Base-by-base conservation (phyloP, 495 filamentous ascomycete genomes). In the Saxophila tyrrhenica region DNA sequence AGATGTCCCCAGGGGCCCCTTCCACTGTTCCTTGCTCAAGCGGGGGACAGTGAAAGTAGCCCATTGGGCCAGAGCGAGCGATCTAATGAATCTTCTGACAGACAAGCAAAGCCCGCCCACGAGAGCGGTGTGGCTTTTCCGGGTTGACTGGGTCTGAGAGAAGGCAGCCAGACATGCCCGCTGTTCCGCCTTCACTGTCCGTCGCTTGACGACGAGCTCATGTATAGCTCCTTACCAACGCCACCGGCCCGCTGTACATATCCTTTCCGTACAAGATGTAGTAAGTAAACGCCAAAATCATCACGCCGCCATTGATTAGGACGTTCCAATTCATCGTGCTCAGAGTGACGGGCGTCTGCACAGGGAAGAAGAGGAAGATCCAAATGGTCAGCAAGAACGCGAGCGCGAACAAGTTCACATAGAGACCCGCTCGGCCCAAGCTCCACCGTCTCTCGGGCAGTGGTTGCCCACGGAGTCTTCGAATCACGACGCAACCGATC, bases 171-270 rank as follows among this genome's bases (percentile, higher is more conserved):
- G n/a, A n/a, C n/a, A n/a, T n/a, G n/a, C n/a, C n/a, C n/a, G n/a
- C n/a, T n/a, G n/a, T n/a, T n/a, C n/a, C n/a, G n/a, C n/a, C n/a
- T n/a, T n/a, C n/a, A n/a, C n/a, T n/a, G n/a, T n/a, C n/a, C n/a
- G n/a, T n/a, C n/a, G n/a, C n/a, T n/a, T n/a, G n/a, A n/a, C n/a
- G n/a, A n/a, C n/a, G n/a, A n/a, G n/a, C n/a, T n/a, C n/a, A n/a
- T n/a, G n/a, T n/a, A n/a, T n/a, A n/a, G n/a, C n/a, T 19, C 25
- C 44, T 57, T 51, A 48, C 58, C 53, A 73, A 63, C 22, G 70
- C 60, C 1, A 74, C 65, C 2, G 74, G 74, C 2, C 73, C 71
- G 8, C 63, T 64, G 48, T 75, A 78, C 2, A 67, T 64, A 11
- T 65, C 65, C 43, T 64, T 62, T n/a, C 68, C 74, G 51, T 68